Percentiles rank a stretch among this genome's conserved stretches.
Conservation (phyloP, 108 stramenopile genomes). For the Asterionellopsis glacialis region DNA sequence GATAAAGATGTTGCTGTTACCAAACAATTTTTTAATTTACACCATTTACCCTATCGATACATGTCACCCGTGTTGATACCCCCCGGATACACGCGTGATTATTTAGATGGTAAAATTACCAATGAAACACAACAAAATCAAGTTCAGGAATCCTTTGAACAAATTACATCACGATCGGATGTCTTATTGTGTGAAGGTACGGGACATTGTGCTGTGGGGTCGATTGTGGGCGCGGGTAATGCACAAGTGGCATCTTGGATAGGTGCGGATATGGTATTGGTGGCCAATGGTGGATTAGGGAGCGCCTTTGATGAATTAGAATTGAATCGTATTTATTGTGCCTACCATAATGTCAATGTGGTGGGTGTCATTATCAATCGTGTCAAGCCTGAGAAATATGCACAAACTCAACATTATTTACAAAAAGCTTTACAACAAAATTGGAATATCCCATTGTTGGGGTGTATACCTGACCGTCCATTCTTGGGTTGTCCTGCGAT, state of each 20-base stretch:
- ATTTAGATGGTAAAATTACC: slow-evolving; percentile 77
- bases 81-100: slow-evolving; percentile 75
- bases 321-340: slow-evolving; percentile 78
- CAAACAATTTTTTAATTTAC: slow-evolving; percentile 64
- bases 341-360: slow-evolving; percentile 69
- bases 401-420: slow-evolving; percentile 65
- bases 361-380: slow-evolving; percentile 91
- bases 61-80: slow-evolving; percentile 90
- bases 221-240: slow-evolving; percentile 80
- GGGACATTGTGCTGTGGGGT: slow-evolving; percentile 89
- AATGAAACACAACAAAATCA: slow-evolving; percentile 40
- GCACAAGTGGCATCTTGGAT: slow-evolving; percentile 80
- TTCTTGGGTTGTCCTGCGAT: slow-evolving; percentile 83
- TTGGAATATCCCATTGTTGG: slow-evolving; percentile 80
- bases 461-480: slow-evolving; percentile 84
- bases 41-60: slow-evolving; percentile 64
- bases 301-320: slow-evolving; percentile 86
- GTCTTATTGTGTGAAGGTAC: slow-evolving; percentile 88
- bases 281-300: slow-evolving; percentile 92
- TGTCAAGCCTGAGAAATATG: slow-evolving; percentile 79
- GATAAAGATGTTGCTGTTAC: slow-evolving; percentile 87
- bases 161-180: slow-evolving; percentile 27
- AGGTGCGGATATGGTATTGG: slow-evolving; percentile 83
- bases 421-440: slow-evolving; percentile 46
- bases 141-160: slow-evolving; percentile 33